A percentile compares a stretch with the other conserved stretches of the same genome.
These are phyloP conservation scores for Acanthamoeba castellanii DNA, from an alignment of 208 protist genomes.

Conservation along the genomic window DNA sequence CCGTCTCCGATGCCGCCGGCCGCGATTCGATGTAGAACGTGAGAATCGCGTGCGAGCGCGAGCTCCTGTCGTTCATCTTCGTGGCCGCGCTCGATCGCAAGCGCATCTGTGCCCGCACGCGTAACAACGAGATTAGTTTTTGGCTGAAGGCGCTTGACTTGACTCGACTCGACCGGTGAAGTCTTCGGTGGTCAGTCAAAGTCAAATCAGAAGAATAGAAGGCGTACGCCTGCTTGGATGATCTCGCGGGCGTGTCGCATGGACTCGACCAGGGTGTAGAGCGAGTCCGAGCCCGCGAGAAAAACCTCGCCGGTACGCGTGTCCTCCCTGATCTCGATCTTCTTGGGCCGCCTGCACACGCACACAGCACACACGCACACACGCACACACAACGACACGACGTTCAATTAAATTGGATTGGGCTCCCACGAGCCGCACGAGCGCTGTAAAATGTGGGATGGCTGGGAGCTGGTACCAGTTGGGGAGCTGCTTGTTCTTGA, in stretches of 20 bases:
- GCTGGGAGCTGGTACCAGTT: neutral
- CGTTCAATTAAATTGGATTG: no score
- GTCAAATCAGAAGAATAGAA: neutral
- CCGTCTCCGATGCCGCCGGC: neutral
- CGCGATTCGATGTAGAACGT: slow-evolving; percentile 73
- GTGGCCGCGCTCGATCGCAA: slow-evolving; percentile 81
- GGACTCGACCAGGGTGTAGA: slow-evolving; percentile 55
- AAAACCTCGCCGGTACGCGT: slow-evolving; percentile 6
- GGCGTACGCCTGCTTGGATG: slow-evolving; percentile 34
- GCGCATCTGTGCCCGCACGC: neutral
- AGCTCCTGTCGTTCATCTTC: slow-evolving; percentile 86
- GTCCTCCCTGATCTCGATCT: slow-evolving; percentile 68
- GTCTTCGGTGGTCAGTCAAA: no score
- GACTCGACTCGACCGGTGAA: neutral
- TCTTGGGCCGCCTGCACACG: slow-evolving; percentile 1
- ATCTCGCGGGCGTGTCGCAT: neutral
- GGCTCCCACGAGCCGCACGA: neutral
- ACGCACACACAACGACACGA: neutral
- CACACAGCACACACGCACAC: neutral
- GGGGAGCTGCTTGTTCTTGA: slow-evolving; percentile 63
- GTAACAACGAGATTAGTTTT: no score
- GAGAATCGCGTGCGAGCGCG: slow-evolving; percentile 87
- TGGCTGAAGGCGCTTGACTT: no score
- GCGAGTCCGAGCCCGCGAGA: slow-evolving; percentile 40
- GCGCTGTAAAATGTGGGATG: neutral